Evolutionary conservation across 768 basidiomycete species (phyloP), one percentile per base, ranked within the genome.

Genomic region (Phallus indusiatus): DNA sequence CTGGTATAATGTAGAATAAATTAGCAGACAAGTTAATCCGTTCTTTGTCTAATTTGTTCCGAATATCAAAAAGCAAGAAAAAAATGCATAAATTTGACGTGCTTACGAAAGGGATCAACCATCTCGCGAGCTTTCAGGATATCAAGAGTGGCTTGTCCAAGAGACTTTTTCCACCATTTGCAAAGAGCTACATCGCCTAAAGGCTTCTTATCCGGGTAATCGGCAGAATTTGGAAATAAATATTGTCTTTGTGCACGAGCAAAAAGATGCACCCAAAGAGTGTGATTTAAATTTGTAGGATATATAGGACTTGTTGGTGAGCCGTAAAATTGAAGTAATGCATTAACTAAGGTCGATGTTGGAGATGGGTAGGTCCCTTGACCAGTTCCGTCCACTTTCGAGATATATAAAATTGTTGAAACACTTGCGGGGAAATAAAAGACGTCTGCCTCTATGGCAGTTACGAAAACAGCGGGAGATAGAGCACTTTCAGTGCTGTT

Each of bases 331-430:
- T 64, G 58, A 14, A 97, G 63, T 59, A 96, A 77, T 0, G 85
- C 74, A 18, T 77, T 75, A 48, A 91, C 82, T 55, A 97, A 81
- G 12, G 78, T 67, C 4, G 80, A 72, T 1, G 93, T 92, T 2
- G 89, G 88, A 46, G 85, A 81, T 0, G 85, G 87, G 4, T 70
- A 62, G 24, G 66, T 68, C 9, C 76, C 79, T 68, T 94, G 85
- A 0, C 94, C 94, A 0, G 94, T 91, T 11, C 93, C 84, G 70
- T 99, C 96, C 55, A 96, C 85, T 73, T 99, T 99, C 53, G 90
- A 90, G 54, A 99, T 77, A 70, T 98, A 96, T 34, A 98, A 71
- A 35, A 97, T 79, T 2, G 83, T 83, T 57, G 81, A 80, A 1
- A 77, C 75, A 1, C 89, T 86, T 4, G 80, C 63, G 2, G 90